Conservation (phyloP, 306 rosid species). For the Cucurbita maxima region DNA sequence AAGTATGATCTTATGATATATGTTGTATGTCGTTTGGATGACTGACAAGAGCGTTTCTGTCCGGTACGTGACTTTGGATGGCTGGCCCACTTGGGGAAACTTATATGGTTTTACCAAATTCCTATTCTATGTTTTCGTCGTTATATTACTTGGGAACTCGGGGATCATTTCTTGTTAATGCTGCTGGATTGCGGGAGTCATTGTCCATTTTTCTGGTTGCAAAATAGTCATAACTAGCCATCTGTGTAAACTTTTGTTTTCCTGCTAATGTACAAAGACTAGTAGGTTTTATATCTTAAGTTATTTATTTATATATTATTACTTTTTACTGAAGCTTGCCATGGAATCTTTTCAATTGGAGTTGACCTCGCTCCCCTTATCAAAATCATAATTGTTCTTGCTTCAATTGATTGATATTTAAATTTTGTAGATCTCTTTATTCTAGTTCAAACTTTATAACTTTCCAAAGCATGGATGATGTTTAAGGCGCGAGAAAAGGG, state of each 20-base stretch:
- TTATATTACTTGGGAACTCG: no score
- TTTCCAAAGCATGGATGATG: background rate
- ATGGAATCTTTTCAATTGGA: background rate
- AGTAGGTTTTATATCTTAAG: background rate
- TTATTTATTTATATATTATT: no score
- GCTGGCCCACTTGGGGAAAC: no score
- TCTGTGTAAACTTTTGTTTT: background rate
- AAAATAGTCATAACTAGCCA: background rate
- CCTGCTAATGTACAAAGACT: background rate
- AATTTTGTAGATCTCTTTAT: background rate
- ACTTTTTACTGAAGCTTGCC: background rate
- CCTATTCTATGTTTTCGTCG: background rate
- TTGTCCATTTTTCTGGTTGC: background rate
- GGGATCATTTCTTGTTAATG: no score
- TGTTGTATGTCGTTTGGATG: no score
- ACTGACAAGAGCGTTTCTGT: background rate
- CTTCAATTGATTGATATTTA: background rate
- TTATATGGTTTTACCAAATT: no score
- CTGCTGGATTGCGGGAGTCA: no score
- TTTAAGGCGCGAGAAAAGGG: constrained; percentile 10
- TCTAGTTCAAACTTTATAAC: background rate
- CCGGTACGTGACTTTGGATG: background rate
- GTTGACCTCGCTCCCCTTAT: background rate
- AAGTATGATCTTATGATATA: no score
- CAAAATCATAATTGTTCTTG: background rate